Conservation (phyloP, 2,329 filamentous ascomycete genomes). For the Pseudocercospora fuligena region DNA sequence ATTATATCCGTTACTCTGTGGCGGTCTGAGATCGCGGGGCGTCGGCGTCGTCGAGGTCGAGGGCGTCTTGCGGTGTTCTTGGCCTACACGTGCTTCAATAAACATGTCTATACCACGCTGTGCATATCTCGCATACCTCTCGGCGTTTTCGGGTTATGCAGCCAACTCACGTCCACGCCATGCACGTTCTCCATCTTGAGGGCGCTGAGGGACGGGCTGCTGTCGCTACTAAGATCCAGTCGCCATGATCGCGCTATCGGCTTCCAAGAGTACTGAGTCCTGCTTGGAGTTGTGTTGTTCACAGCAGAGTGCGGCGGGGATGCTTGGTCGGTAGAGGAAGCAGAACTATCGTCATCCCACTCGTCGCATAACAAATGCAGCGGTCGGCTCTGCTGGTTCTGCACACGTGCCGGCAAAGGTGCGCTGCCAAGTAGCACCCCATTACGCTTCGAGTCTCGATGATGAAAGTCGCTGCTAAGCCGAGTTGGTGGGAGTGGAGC, state of each 20-base stretch:
- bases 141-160: constrained; percentile 24
- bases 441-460: constrained; percentile 10
- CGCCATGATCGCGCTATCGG: constrained; percentile 21
- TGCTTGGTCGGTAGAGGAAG: not conserved
- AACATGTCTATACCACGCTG: constrained; percentile 8
- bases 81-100: constrained; percentile 3
- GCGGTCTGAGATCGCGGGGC: constrained; percentile 12
- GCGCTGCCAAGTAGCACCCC: constrained; percentile 4
- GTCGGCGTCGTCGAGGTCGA: constrained; percentile 12
- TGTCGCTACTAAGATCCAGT: constrained; percentile 23
- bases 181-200: constrained; percentile 31
- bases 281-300: constrained; percentile 2
- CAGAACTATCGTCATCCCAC: not conserved
- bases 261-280: constrained; percentile 8
- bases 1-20: not conserved
- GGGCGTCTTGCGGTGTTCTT: constrained; percentile 10
- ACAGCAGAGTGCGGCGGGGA: not conserved
- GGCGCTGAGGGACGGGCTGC: constrained; percentile 21
- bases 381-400: not conserved
- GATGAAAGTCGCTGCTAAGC: constrained; percentile 4
- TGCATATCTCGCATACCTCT: constrained; percentile 21
- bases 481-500: not conserved
- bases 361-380: constrained; percentile 2
- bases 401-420: constrained; percentile 4
- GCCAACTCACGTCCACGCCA: constrained; percentile 32